Conservation (phyloP, 306 rosid genomes). For the Medicago arabica region DNA sequence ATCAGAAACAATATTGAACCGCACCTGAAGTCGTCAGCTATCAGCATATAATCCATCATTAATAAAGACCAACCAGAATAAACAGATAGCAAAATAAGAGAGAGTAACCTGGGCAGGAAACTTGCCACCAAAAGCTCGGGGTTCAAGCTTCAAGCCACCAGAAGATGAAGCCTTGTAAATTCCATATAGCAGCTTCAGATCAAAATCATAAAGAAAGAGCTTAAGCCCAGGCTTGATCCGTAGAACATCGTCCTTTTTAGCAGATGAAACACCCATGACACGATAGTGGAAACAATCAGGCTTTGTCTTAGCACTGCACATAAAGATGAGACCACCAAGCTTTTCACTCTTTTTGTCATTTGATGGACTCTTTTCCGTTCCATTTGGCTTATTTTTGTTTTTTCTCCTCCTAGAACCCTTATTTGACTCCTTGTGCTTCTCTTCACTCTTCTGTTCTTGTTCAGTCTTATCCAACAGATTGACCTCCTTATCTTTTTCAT, state of each 20-base stretch:
- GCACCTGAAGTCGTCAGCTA: constrained; percentile 64
- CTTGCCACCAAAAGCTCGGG: constrained; percentile 79
- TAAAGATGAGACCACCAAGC: constrained; percentile 82
- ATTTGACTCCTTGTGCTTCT: constrained; percentile 36
- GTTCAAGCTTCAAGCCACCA: constrained; percentile 86
- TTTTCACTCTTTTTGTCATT: constrained; percentile 55
- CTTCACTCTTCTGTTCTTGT: constrained; percentile 40
- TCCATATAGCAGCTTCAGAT: constrained; percentile 84
- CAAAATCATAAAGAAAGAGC: constrained; percentile 88
- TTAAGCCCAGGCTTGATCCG: constrained; percentile 72
- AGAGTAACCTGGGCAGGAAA: constrained; percentile 84
- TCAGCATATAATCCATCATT: constrained; percentile 39
- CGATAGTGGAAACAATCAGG: constrained; percentile 81
- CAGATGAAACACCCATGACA: constrained; percentile 76
- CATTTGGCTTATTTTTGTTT: constrained; percentile 40
- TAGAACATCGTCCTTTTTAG: constrained; percentile 65
- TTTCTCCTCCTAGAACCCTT: constrained; percentile 41
- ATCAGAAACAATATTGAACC: constrained; percentile 67
- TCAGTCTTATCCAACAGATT: constrained; percentile 40
- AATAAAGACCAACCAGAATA: constrained; percentile 22
- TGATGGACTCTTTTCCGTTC: constrained; percentile 40
- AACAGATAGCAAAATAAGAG: constrained; percentile 1
- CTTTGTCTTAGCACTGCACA: constrained; percentile 89
- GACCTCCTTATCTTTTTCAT: constrained; percentile 37
- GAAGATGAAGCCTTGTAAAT: constrained; percentile 78